Evolutionary conservation across 495 filamentous ascomycete species (phyloP).

Genomic region (Aspergillus wentii): DNA sequence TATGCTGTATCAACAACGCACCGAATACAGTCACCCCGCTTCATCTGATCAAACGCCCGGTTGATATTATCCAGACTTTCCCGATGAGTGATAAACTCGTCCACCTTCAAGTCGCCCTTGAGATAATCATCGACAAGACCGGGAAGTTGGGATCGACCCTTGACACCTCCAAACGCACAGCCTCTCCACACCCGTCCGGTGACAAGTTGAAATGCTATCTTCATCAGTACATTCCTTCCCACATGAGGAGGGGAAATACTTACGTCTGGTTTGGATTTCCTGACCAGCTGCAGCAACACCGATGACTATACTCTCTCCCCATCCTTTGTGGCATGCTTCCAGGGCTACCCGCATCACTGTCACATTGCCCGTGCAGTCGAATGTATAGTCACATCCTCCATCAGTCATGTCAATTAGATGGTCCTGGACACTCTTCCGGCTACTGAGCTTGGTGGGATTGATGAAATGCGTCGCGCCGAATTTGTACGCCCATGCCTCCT

Average conservation of each 20-base stretch:
- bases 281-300: constrained; percentile 96
- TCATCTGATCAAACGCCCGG: constrained; percentile 88
- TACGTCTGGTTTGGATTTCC: constrained; percentile 93
- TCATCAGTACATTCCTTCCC: not conserved
- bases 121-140: constrained; percentile 89
- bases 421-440: constrained; percentile 75
- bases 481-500: constrained; percentile 88
- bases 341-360: constrained; percentile 93
- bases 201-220: constrained; percentile 96
- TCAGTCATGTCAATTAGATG: constrained; percentile 98
- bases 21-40: constrained; percentile 90
- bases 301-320: constrained; percentile 97
- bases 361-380: constrained; percentile 97
- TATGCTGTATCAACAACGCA: constrained; percentile 65
- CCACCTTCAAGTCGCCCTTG: constrained; percentile 87
- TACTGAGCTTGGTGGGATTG: constrained; percentile 81
- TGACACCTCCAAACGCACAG: constrained; percentile 96
- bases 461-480: constrained; percentile 97
- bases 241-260: constrained; percentile 33
- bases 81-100: constrained; percentile 98
- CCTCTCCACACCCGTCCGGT: constrained; percentile 97
- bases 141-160: constrained; percentile 89
- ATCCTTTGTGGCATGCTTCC: constrained; percentile 98
- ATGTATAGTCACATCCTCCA: constrained; percentile 97
- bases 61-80: constrained; percentile 79